A percentile compares a stretch with the other conserved stretches of the same genome.
phyloP scores from a whole-genome alignment of 2,329 filamentous ascomycete species.

The Hypoxylon sp. region DNA sequence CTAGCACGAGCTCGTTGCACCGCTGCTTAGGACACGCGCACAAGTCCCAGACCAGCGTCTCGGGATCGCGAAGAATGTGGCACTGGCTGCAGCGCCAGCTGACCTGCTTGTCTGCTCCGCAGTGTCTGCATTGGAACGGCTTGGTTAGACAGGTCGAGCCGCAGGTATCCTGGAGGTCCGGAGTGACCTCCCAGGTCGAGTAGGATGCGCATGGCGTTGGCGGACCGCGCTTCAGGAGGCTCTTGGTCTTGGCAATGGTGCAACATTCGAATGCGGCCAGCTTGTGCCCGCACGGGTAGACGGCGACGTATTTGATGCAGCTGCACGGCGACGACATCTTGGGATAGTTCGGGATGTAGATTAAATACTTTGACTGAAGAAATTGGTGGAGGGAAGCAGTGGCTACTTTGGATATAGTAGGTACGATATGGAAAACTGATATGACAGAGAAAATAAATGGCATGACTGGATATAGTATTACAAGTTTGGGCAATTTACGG shows the following conservation, averaged over 20 bases:
- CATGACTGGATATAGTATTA: not conserved
- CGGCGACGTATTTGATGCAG: constrained; percentile 30
- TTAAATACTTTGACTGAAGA: constrained; percentile 1
- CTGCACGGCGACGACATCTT: constrained; percentile 31
- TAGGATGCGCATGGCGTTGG: constrained; percentile 25
- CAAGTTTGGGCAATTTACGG: not conserved
- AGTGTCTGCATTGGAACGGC: constrained; percentile 41
- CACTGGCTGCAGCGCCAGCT: constrained; percentile 43
- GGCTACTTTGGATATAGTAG: not conserved
- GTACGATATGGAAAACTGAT: not conserved
- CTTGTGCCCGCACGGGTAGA: constrained; percentile 46
- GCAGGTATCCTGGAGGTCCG: constrained; percentile 43
- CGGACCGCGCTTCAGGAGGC: constrained; percentile 20
- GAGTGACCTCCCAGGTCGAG: not conserved
- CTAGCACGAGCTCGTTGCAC: constrained; percentile 27
- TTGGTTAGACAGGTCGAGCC: constrained; percentile 38
- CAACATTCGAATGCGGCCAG: constrained; percentile 38
- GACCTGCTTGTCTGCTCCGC: constrained; percentile 38
- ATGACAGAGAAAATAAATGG: not conserved
- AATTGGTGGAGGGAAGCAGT: not conserved
- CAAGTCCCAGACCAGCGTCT: constrained; percentile 18
- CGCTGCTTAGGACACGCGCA: constrained; percentile 36
- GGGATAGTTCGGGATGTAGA: not conserved
- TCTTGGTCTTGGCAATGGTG: constrained; percentile 32
- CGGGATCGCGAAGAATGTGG: constrained; percentile 23